phyloP scores from a whole-genome alignment of 352 stramenopile genomes.

The Pythium volutum region DNA sequence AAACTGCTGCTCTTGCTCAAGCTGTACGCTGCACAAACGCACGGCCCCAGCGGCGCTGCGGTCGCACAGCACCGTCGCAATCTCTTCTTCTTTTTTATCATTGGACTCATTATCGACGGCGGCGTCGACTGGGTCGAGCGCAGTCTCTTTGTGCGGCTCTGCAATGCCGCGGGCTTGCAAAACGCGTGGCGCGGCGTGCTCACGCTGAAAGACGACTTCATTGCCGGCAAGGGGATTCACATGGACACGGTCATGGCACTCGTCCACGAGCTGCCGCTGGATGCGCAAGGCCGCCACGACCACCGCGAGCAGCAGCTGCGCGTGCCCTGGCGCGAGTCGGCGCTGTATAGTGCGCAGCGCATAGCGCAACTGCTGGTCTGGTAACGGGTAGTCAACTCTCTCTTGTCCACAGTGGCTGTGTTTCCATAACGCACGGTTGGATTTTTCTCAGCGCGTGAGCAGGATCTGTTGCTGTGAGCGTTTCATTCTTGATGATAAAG shows the following conservation, averaged over 20 bases:
- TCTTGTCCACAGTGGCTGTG: too few relatives aligned
- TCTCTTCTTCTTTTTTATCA: slow-evolving; percentile 43
- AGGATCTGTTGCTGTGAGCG: too few relatives aligned
- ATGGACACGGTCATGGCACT: slow-evolving; percentile 33
- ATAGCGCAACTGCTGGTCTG: slow-evolving; percentile 30
- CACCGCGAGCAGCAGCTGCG: not conserved
- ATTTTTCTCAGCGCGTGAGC: too few relatives aligned
- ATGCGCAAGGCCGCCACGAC: slow-evolving; percentile 1
- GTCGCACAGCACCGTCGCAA: slow-evolving; percentile 35
- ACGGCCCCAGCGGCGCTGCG: not conserved
- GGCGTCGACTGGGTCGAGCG: slow-evolving; percentile 44
- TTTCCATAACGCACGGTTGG: too few relatives aligned
- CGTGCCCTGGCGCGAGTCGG: slow-evolving; percentile 30
- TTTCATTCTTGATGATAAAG: too few relatives aligned
- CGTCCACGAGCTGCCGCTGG: slow-evolving; percentile 16
- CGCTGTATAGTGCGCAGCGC: slow-evolving; percentile 28
- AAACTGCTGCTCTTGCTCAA: slow-evolving; percentile 26
- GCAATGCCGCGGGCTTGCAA: slow-evolving; percentile 33
- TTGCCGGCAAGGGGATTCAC: slow-evolving; percentile 36
- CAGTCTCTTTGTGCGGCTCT: slow-evolving; percentile 38
- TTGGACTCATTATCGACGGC: slow-evolving; percentile 43
- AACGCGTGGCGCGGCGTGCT: slow-evolving; percentile 40
- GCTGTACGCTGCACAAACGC: slow-evolving; percentile 20
- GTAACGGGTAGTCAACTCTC: slow-evolving; percentile 20
- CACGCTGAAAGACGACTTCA: slow-evolving; percentile 38